Evolutionary conservation across 805 yeast species (phyloP).

Genomic region (Geotrichum ghanense): DNA sequence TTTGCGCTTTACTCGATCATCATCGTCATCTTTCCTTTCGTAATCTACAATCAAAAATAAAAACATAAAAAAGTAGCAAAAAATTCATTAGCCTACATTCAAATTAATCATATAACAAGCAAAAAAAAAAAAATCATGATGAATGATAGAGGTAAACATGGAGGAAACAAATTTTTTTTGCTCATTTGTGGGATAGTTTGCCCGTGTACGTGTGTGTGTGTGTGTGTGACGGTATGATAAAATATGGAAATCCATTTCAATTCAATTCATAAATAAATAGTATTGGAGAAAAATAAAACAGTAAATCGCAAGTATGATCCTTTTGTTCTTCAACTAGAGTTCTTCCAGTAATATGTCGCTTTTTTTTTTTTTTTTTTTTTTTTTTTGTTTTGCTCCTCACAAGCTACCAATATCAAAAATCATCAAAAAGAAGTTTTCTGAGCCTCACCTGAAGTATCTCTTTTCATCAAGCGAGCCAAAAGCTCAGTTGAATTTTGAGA

Average conservation of each 20-base stretch:
- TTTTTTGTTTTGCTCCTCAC: neutral
- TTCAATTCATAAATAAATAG: conserved; percentile 1
- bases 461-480: neutral
- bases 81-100: conserved; percentile 1
- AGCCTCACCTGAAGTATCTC: conserved; percentile 2
- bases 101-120: neutral
- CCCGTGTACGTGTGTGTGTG: too few relatives aligned
- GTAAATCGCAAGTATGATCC: too few relatives aligned
- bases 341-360: neutral
- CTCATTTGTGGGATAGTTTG: too few relatives aligned
- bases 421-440: neutral
- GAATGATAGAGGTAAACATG: too few relatives aligned
- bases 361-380: neutral
- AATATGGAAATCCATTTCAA: neutral
- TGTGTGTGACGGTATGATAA: too few relatives aligned
- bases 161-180: too few relatives aligned
- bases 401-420: neutral
- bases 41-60: neutral
- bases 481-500: conserved; percentile 1
- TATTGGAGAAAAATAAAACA: neutral
- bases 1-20: neutral
- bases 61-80: neutral
- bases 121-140: too few relatives aligned
- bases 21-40: neutral
- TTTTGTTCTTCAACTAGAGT: too few relatives aligned